These are phyloP conservation scores for Erodium trifolium DNA, from an alignment of 441 rosid species.

Conservation along the genomic window DNA sequence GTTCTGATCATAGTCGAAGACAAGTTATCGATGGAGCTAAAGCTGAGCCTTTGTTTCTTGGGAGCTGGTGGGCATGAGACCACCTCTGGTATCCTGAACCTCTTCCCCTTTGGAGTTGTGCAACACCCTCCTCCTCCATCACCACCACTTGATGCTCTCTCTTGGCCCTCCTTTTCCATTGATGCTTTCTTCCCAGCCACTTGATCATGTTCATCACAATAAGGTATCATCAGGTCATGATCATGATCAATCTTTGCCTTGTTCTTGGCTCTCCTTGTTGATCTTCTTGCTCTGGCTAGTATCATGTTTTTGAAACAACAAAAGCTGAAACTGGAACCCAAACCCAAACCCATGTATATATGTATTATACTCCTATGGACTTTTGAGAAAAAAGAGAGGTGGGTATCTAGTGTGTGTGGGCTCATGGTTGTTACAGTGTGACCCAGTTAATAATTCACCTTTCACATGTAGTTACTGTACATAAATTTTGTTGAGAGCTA, in stretches of 20 bases:
- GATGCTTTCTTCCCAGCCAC: background rate
- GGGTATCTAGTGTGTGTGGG: background rate
- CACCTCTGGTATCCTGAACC: slow-evolving; percentile 26
- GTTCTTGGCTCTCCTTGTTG: slow-evolving; percentile 2
- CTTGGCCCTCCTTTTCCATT: no score
- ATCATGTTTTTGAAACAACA: slow-evolving; percentile 5
- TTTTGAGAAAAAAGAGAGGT: background rate
- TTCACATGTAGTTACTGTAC: no score
- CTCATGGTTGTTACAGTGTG: background rate
- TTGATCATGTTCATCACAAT: background rate
- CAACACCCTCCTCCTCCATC: background rate
- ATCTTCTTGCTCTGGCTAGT: slow-evolving; percentile 8
- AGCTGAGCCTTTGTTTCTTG: slow-evolving; percentile 30
- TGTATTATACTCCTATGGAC: no score
- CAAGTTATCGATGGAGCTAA: background rate
- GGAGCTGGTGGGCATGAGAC: slow-evolving; percentile 46
- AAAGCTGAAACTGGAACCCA: background rate
- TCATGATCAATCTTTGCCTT: background rate
- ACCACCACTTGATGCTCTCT: no score
- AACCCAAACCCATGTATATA: background rate
- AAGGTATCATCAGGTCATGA: background rate
- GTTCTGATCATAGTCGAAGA: slow-evolving; percentile 11
- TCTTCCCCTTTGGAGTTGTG: slow-evolving; percentile 32
- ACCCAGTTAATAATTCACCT: no score
- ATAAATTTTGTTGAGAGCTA: no score